A percentile compares a stretch with the other conserved stretches of the same genome.
phyloP scores from a whole-genome alignment of 257 asterid genomes.

The Nicotiana noctiflora region DNA sequence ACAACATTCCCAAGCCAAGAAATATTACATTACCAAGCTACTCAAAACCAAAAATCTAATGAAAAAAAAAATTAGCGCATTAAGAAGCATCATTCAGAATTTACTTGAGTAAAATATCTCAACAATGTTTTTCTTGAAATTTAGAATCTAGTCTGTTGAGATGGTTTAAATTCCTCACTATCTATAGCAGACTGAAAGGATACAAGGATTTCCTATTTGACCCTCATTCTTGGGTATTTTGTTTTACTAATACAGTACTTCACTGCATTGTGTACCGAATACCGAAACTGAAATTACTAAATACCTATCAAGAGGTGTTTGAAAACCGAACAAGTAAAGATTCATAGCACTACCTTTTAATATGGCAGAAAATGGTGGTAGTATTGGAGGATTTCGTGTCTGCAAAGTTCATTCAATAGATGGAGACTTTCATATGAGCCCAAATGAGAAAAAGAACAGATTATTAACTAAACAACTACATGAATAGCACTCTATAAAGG shows the following conservation, averaged over 20 bases:
- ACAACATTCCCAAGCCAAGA: constrained; percentile 14
- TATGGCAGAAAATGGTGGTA: constrained; percentile 81
- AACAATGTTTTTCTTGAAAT: background rate
- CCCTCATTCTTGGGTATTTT: background rate
- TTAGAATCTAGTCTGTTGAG: background rate
- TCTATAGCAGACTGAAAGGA: background rate
- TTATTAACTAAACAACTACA: background rate
- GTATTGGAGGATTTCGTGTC: constrained; percentile 84
- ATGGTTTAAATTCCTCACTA: background rate
- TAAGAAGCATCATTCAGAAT: background rate
- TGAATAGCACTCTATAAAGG: background rate
- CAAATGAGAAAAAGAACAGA: background rate
- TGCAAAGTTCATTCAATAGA: constrained; percentile 24
- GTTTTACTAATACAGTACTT: background rate
- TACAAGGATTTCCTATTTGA: background rate
- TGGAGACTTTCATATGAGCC: background rate
- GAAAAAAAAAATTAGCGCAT: background rate
- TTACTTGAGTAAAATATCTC: background rate
- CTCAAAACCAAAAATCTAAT: background rate
- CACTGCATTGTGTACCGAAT: background rate
- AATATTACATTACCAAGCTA: background rate
- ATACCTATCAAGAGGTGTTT: background rate
- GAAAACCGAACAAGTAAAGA: background rate
- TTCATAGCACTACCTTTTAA: constrained; percentile 43
- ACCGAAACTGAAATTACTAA: background rate